Percentiles rank a stretch among this genome's conserved stretches.
phyloP scores from a whole-genome alignment of 148 eudicot genomes.

The Spergularia marina region DNA sequence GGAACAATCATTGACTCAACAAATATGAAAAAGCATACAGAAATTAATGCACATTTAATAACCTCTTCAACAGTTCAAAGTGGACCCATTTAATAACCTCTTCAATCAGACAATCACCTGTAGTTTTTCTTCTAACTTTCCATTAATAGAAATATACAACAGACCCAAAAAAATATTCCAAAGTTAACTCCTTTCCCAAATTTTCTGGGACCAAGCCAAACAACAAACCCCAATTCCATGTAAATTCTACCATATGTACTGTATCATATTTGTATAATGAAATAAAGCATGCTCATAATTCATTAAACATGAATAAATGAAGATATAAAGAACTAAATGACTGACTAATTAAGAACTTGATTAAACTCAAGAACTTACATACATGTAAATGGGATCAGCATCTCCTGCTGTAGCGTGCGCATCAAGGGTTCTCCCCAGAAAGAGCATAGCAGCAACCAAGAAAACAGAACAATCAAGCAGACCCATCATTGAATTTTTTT shows the following conservation, averaged over 20 bases:
- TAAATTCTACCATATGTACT: neutral
- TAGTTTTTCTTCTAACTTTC: no score
- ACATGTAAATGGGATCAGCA: conserved; percentile 57
- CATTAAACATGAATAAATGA: neutral
- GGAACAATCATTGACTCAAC: conserved; percentile 12
- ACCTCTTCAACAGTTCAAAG: neutral
- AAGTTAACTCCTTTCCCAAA: neutral
- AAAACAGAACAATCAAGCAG: conserved; percentile 27
- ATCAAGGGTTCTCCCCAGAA: conserved; percentile 23
- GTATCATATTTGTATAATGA: neutral
- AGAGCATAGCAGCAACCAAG: conserved; percentile 23
- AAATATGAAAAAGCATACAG: neutral
- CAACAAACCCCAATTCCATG: neutral
- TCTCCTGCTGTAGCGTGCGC: conserved; percentile 49
- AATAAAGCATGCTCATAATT: neutral
- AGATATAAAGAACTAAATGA: neutral
- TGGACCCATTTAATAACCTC: conserved; percentile 7
- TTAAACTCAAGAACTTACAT: conserved; percentile 17
- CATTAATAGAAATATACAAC: neutral
- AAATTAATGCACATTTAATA: conserved; percentile 13
- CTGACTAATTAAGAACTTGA: neutral
- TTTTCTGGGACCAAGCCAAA: neutral
- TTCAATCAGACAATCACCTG: neutral
- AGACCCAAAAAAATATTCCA: neutral
- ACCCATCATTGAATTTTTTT: conserved; percentile 24